phyloP scores from a whole-genome alignment of 2,329 filamentous ascomycete species.

The Microdochium trichocladiopsis region DNA sequence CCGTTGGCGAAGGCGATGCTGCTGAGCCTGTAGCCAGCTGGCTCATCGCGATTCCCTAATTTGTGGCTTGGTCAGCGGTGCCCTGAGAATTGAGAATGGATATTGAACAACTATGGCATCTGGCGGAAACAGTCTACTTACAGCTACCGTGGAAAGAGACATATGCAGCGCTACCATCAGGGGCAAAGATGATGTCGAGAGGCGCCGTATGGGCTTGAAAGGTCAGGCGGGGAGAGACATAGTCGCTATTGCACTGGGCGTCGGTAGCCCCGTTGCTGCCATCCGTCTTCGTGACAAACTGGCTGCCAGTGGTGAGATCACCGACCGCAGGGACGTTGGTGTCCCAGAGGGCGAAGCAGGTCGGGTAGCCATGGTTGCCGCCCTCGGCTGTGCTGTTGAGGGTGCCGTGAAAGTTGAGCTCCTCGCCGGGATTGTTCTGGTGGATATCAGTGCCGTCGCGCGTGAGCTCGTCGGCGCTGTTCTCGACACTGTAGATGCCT shows the following conservation, averaged over 20 bases:
- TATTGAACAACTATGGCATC: constrained; percentile 2
- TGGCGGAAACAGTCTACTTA: constrained; percentile 27
- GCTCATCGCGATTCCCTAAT: constrained; percentile 31
- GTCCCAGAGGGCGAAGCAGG: constrained; percentile 62
- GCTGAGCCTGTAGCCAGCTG: constrained; percentile 39
- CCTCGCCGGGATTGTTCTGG: constrained; percentile 64
- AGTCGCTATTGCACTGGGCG: constrained; percentile 32
- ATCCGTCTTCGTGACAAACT: constrained; percentile 34
- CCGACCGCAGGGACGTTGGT: constrained; percentile 31
- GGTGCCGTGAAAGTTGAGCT: constrained; percentile 66
- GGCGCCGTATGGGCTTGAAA: constrained; percentile 63
- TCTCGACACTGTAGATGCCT: constrained; percentile 58
- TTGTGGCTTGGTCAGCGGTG: too few relatives aligned
- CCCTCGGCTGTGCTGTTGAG: constrained; percentile 22
- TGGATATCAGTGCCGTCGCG: constrained; percentile 55
- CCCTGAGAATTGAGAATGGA: not conserved
- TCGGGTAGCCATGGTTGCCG: constrained; percentile 63
- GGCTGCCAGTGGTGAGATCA: constrained; percentile 36
- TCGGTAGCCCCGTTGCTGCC: constrained; percentile 28
- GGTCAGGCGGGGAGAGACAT: constrained; percentile 46
- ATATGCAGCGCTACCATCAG: constrained; percentile 51
- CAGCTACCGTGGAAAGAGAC: constrained; percentile 69
- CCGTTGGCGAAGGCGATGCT: constrained; percentile 33
- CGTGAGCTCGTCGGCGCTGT: constrained; percentile 58
- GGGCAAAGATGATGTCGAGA: constrained; percentile 62